A percentile compares a stretch with the other conserved stretches of the same genome.
Conservation (phyloP, 75 land plant genomes). For the Pseudotsuga menziesii region DNA sequence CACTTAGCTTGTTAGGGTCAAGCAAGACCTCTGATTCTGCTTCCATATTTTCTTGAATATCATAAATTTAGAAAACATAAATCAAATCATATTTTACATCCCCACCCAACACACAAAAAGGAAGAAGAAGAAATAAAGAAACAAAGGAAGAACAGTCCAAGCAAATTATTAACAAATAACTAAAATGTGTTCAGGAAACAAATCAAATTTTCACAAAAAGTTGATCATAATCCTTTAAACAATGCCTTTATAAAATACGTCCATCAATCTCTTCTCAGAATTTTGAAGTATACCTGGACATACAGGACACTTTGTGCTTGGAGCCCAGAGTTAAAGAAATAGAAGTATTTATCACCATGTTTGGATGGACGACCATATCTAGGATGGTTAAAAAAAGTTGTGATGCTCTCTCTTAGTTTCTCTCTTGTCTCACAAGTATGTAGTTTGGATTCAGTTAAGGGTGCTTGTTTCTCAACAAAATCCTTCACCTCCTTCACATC, state of each 20-base stretch:
- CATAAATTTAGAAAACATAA: no score
- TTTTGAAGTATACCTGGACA: constrained; percentile 49
- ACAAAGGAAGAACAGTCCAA: no score
- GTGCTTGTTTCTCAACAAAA: constrained; percentile 74
- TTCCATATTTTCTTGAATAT: no score
- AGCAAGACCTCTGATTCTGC: no score
- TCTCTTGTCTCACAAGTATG: constrained; percentile 56
- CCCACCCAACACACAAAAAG: no score
- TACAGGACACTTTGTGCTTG: constrained; percentile 87
- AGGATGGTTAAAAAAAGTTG: constrained; percentile 68
- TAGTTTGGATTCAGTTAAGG: constrained; percentile 54
- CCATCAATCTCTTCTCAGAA: neutral
- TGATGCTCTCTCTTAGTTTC: constrained; percentile 51
- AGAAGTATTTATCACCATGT: constrained; percentile 78
- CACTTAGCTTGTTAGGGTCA: no score
- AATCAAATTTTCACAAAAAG: no score
- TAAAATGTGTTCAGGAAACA: no score
- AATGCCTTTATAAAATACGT: neutral
- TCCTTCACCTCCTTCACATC: constrained; percentile 71
- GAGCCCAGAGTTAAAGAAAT: constrained; percentile 76
- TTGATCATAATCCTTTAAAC: no score
- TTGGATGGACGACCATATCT: constrained; percentile 59
- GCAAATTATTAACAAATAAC: no score
- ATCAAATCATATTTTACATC: no score
- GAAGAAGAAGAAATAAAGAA: no score